A percentile compares a stretch with the other conserved stretches of the same genome.
These are phyloP conservation scores for Trichoderma guizhouense DNA, from an alignment of 2,329 filamentous ascomycete species.

Conservation along the genomic window DNA sequence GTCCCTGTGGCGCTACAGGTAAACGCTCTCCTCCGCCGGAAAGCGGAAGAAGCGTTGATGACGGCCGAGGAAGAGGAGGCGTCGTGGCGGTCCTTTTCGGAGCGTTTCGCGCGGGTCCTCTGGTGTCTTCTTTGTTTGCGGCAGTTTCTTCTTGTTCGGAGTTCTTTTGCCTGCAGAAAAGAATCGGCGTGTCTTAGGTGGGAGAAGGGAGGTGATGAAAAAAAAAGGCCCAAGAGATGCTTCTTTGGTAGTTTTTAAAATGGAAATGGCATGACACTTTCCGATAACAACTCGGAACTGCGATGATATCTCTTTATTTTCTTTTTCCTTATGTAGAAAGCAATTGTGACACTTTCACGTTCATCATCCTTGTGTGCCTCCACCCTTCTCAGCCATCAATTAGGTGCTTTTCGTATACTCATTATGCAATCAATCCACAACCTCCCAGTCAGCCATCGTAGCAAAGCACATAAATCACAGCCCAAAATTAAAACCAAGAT, in stretches of 20 bases:
- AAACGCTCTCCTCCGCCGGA: conserved; percentile 37
- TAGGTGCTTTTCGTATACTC: background rate
- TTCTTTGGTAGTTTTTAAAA: conserved; percentile 22
- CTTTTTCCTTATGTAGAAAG: conserved; percentile 17
- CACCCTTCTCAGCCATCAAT: background rate
- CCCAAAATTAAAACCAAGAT: background rate
- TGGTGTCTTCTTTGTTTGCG: conserved; percentile 18
- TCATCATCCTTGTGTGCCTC: background rate
- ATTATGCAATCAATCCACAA: background rate
- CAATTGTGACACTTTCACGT: conserved; percentile 8
- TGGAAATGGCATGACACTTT: conserved; percentile 29
- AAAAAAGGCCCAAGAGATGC: background rate
- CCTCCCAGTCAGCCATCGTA: background rate
- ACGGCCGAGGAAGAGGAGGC: background rate
- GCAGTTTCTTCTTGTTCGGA: conserved; percentile 6
- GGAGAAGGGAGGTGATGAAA: background rate
- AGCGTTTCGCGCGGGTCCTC: conserved; percentile 3
- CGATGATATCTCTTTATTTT: conserved; percentile 6
- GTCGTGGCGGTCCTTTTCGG: background rate
- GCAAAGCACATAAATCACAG: background rate
- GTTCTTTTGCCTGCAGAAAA: background rate
- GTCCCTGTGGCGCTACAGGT: conserved; percentile 97
- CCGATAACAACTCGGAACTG: conserved; percentile 10
- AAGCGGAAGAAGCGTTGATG: conserved; percentile 2
- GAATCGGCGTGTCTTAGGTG: background rate